Evolutionary conservation across 2,329 filamentous ascomycete genomes (phyloP).

Genomic region (Shiraia sp.): DNA sequence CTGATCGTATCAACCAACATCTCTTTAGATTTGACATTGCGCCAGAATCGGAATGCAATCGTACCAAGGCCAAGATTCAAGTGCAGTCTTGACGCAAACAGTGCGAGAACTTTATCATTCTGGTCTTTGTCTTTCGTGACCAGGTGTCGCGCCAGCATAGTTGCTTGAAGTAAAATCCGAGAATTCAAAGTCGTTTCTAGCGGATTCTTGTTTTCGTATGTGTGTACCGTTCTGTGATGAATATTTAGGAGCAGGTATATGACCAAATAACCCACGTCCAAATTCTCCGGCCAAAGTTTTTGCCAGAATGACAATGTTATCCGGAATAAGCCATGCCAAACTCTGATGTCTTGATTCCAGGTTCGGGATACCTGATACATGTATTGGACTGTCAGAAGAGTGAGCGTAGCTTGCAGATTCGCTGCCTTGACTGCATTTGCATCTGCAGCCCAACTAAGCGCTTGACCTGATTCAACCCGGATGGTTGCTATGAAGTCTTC

Average conservation of each 20-base stretch:
- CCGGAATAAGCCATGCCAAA: neutral
- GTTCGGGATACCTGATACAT: slow-evolving; percentile 27
- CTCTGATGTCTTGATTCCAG: neutral
- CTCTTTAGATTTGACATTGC: slow-evolving; percentile 35
- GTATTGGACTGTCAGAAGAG: slow-evolving; percentile 32
- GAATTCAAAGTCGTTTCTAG: slow-evolving; percentile 10
- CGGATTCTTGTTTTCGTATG: slow-evolving; percentile 1
- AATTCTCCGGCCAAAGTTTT: slow-evolving; percentile 10
- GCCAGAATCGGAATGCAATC: slow-evolving; percentile 34
- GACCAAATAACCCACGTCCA: slow-evolving; percentile 24
- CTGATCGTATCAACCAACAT: slow-evolving; percentile 41
- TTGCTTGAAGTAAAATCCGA: slow-evolving; percentile 33
- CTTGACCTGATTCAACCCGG: slow-evolving; percentile 2
- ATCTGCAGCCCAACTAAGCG: neutral
- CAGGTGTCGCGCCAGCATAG: slow-evolving; percentile 29
- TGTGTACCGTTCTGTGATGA: slow-evolving; percentile 13
- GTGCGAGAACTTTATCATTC: slow-evolving; percentile 27
- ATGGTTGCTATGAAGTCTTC: slow-evolving; percentile 19
- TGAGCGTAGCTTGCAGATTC: slow-evolving; percentile 24
- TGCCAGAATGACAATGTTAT: slow-evolving; percentile 17
- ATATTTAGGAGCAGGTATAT: slow-evolving; percentile 28
- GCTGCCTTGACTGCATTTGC: neutral
- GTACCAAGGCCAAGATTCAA: slow-evolving; percentile 35
- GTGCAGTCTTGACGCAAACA: slow-evolving; percentile 40
- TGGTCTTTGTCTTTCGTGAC: slow-evolving; percentile 28